phyloP scores from a whole-genome alignment of 768 basidiomycete genomes.

The Hortiboletus flavorubellus region DNA sequence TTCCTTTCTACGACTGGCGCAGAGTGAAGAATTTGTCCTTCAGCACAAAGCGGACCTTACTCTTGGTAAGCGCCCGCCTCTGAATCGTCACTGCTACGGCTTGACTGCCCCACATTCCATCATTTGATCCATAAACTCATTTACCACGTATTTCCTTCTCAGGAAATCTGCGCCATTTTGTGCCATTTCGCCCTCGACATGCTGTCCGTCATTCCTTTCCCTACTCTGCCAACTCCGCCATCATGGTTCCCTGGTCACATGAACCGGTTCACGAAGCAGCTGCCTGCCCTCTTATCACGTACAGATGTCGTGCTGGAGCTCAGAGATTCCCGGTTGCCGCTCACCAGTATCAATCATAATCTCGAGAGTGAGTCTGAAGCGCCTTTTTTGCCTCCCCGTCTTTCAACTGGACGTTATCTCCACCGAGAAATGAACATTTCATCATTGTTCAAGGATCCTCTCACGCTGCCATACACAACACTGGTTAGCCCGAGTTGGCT shows the following conservation, averaged over 20 bases:
- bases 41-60: conserved; percentile 1
- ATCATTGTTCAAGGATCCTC: conserved; percentile 15
- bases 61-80: not conserved
- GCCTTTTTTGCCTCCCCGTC: not conserved
- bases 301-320: conserved; percentile 94
- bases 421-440: conserved; percentile 15
- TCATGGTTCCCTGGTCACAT: conserved; percentile 98
- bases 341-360: conserved; percentile 89
- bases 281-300: conserved; percentile 73
- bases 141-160: conserved; percentile 8
- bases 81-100: not conserved
- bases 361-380: conserved; percentile 64
- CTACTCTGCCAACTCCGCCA: conserved; percentile 63
- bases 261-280: conserved; percentile 76
- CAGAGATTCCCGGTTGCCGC: conserved; percentile 86
- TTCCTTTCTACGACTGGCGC: not conserved
- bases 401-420: not conserved
- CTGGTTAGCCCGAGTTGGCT: conserved; percentile 12
- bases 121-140: conserved; percentile 6
- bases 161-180: conserved; percentile 11
- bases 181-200: conserved; percentile 21
- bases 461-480: conserved; percentile 19
- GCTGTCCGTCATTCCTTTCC: conserved; percentile 37
- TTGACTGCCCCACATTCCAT: not conserved
- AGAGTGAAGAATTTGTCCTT: not conserved